A percentile compares a stretch with the other conserved stretches of the same genome.
Evolutionary conservation across 192 early-diverging fungal species (phyloP).

Genomic region (Gamsiella multidivaricata): DNA sequence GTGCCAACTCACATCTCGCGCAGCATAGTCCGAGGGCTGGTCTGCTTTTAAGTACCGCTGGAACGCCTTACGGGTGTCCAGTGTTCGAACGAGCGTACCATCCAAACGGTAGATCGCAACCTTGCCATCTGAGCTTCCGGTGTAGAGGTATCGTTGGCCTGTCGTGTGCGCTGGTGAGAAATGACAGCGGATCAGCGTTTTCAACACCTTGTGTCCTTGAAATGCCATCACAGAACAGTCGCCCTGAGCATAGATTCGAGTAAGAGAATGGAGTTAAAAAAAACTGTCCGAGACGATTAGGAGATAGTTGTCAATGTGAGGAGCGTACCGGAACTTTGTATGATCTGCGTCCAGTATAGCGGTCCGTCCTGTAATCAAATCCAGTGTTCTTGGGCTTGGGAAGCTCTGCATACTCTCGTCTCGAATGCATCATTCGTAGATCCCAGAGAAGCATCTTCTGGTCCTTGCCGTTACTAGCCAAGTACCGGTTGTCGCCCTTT

Average conservation of each 20-base stretch:
- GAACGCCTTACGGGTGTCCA: conserved; percentile 34
- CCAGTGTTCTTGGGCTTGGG: not conserved
- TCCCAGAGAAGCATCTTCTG: conserved; percentile 78
- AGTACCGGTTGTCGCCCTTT: conserved; percentile 73
- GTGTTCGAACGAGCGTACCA: conserved; percentile 44
- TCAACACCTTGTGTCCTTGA: conserved; percentile 68
- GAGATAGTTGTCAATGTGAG: not conserved
- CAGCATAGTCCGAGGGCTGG: conserved; percentile 4
- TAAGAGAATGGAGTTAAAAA: too few relatives aligned
- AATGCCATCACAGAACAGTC: conserved; percentile 68
- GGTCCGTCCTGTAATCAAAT: conserved; percentile 23
- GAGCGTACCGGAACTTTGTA: conserved; percentile 19
- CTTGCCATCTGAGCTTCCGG: conserved; percentile 70
- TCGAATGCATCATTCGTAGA: conserved; percentile 57
- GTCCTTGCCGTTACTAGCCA: conserved; percentile 77
- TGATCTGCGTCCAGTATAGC: conserved; percentile 9
- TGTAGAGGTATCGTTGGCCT: conserved; percentile 72
- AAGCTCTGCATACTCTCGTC: not conserved
- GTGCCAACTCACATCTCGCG: conserved; percentile 69
- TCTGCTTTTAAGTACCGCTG: conserved; percentile 8
- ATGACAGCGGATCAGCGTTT: conserved; percentile 78
- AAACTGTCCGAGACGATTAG: not conserved
- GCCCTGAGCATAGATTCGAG: conserved; percentile 15
- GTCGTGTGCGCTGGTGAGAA: conserved; percentile 68
- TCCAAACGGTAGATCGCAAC: conserved; percentile 60